These are phyloP conservation scores for Calendula officinalis DNA, from an alignment of 129 eudicot genomes.

Conservation along the genomic window DNA sequence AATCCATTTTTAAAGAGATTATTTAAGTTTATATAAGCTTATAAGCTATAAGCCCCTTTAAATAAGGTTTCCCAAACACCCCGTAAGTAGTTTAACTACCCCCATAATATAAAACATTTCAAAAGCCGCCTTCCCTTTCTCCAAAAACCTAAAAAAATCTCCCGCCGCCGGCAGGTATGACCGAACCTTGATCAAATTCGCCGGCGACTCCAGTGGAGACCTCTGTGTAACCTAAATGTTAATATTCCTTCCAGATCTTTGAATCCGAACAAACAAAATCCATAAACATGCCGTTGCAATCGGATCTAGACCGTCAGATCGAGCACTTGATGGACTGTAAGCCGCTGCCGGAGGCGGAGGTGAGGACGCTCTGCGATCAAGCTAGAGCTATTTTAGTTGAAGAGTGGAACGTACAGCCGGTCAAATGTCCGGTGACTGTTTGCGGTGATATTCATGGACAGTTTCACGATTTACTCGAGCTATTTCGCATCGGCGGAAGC, in stretches of 20 bases:
- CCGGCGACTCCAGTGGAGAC: slow-evolving; percentile 25
- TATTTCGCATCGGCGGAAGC: slow-evolving; percentile 48
- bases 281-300: slow-evolving; percentile 47
- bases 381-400: slow-evolving; percentile 48
- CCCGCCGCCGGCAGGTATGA: slow-evolving; percentile 37
- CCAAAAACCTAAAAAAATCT: slow-evolving; percentile 21
- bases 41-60: too few relatives aligned
- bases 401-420: slow-evolving; percentile 57
- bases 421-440: slow-evolving; percentile 47
- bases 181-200: slow-evolving; percentile 29
- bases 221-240: slow-evolving; percentile 7
- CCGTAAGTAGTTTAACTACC: slow-evolving; percentile 30
- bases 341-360: slow-evolving; percentile 51
- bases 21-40: too few relatives aligned
- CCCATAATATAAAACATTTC: slow-evolving; percentile 24
- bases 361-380: slow-evolving; percentile 47
- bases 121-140: slow-evolving; percentile 16
- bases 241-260: slow-evolving; percentile 16
- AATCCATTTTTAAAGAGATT: too few relatives aligned
- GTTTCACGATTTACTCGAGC: slow-evolving; percentile 49
- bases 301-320: slow-evolving; percentile 65
- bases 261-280: slow-evolving; percentile 5
- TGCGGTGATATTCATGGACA: slow-evolving; percentile 49
- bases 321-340: slow-evolving; percentile 52
- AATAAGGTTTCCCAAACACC: too few relatives aligned